These are phyloP conservation scores for Thielaviopsis musarum DNA, from an alignment of 2,329 filamentous ascomycete genomes.

Conservation along the genomic window DNA sequence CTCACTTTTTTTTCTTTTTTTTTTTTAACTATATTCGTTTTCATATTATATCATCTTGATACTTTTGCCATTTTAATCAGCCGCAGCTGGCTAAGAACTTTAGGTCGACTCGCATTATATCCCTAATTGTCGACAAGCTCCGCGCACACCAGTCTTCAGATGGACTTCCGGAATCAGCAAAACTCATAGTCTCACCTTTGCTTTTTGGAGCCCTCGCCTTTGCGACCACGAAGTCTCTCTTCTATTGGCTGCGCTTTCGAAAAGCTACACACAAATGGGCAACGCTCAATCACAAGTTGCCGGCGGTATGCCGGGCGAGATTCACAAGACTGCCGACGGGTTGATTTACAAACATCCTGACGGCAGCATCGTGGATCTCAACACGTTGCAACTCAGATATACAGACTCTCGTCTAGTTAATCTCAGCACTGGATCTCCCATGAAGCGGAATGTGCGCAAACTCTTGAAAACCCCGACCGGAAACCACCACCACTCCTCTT, in stretches of 20 bases:
- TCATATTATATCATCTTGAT: too few relatives aligned
- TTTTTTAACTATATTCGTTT: too few relatives aligned
- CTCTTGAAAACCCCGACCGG: not conserved
- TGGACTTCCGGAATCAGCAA: not conserved
- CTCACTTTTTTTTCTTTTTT: too few relatives aligned
- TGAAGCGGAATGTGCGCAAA: not conserved
- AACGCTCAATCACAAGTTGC: constrained; percentile 6
- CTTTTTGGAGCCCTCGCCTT: not conserved
- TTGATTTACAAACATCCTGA: constrained; percentile 6
- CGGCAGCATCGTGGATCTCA: constrained; percentile 3
- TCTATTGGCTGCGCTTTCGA: not conserved
- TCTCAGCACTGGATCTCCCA: not conserved
- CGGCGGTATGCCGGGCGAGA: constrained; percentile 3
- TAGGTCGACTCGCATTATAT: not conserved
- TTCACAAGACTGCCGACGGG: constrained; percentile 5
- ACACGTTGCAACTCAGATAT: not conserved
- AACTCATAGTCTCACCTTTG: not conserved
- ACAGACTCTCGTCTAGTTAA: not conserved
- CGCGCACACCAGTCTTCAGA: not conserved
- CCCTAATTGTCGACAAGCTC: not conserved
- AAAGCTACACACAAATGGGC: constrained; percentile 1
- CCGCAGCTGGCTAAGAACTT: not conserved
- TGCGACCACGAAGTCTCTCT: not conserved
- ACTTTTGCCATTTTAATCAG: not conserved
- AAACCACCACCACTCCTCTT: not conserved